These are phyloP conservation scores for Entomortierella chlamydospora DNA, from an alignment of 192 early-diverging fungal genomes.

Conservation along the genomic window DNA sequence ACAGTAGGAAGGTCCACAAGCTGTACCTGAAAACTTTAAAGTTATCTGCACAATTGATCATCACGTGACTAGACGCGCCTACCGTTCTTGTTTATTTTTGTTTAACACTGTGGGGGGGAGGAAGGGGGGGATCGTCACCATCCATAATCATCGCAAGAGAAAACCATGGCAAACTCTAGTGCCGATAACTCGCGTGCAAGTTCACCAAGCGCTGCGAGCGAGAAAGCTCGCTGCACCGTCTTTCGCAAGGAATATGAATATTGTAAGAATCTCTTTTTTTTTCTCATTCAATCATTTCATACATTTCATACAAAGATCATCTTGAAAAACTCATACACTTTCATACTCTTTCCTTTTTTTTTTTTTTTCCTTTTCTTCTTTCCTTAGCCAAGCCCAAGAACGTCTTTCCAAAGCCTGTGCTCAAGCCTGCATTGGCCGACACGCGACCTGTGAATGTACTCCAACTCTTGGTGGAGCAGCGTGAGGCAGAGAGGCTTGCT, in stretches of 20 bases:
- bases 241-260: conserved; percentile 55
- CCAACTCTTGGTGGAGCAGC: conserved; percentile 24
- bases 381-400: conserved; percentile 28
- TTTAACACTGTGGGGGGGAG: not conserved
- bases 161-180: conserved; percentile 35
- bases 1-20: no score
- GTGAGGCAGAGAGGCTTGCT: conserved; percentile 31
- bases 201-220: conserved; percentile 34
- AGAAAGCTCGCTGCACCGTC: conserved; percentile 52
- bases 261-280: conserved; percentile 4
- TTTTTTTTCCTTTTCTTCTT: not conserved
- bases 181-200: conserved; percentile 32
- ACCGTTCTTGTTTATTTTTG: no score
- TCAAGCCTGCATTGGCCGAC: conserved; percentile 31
- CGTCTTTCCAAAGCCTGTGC: conserved; percentile 3
- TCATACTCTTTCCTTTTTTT: not conserved
- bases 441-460: conserved; percentile 39
- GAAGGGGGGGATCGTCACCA: not conserved
- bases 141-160: no score
- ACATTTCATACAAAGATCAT: not conserved
- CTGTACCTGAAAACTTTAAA: no score
- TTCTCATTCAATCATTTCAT: not conserved
- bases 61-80: no score
- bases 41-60: no score
- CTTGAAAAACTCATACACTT: not conserved